Evolutionary conservation across 441 rosid genomes (phyloP).

Genomic region (Sinapis alba): DNA sequence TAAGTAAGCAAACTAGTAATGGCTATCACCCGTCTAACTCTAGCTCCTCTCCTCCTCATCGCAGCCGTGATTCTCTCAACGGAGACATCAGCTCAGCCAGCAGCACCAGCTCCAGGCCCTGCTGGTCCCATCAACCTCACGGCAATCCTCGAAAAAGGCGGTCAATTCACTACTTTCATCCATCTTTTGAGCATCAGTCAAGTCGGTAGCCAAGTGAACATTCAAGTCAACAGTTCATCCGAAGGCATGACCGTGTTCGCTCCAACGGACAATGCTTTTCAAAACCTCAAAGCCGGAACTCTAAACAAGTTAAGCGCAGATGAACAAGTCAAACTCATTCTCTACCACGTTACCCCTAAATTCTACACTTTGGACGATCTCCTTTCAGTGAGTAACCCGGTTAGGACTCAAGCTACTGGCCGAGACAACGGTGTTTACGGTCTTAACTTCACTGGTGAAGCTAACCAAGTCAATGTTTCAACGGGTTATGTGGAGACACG

Average conservation of each 20-base stretch:
- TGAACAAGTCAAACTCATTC: slow-evolving; percentile 59
- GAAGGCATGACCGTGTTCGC: slow-evolving; percentile 78
- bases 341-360: slow-evolving; percentile 56
- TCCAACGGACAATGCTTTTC: slow-evolving; percentile 77
- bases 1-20: not conserved
- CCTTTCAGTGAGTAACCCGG: slow-evolving; percentile 67
- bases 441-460: slow-evolving; percentile 62
- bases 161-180: slow-evolving; percentile 61
- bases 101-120: slow-evolving; percentile 55
- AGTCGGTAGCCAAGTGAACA: slow-evolving; percentile 49
- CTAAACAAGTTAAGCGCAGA: slow-evolving; percentile 49
- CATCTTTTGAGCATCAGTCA: slow-evolving; percentile 57
- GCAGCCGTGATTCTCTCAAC: slow-evolving; percentile 41
- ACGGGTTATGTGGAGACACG: slow-evolving; percentile 61
- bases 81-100: slow-evolving; percentile 30
- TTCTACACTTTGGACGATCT: slow-evolving; percentile 53
- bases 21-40: slow-evolving; percentile 36
- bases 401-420: slow-evolving; percentile 60
- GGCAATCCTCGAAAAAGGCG: slow-evolving; percentile 54
- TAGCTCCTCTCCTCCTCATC: slow-evolving; percentile 40
- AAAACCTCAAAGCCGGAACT: slow-evolving; percentile 54
- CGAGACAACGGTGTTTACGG: slow-evolving; percentile 55
- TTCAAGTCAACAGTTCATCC: slow-evolving; percentile 62
- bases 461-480: slow-evolving; percentile 68
- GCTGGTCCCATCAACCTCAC: slow-evolving; percentile 65